phyloP scores from a whole-genome alignment of 1,284 basidiomycete species.

The Leccinum pachyderme region DNA sequence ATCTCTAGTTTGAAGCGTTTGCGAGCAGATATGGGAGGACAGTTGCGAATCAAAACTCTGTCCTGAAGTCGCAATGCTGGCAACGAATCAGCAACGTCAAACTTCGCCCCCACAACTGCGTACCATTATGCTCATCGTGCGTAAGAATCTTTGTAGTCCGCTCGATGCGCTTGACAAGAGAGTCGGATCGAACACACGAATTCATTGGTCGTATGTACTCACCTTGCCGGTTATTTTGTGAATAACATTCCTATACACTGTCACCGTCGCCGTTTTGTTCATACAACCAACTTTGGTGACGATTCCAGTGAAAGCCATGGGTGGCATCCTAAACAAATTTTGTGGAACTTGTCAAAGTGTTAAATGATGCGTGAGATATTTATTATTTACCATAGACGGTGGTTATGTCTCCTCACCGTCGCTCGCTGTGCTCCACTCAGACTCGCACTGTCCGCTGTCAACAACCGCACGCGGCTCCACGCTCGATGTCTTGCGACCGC shows the following conservation, averaged over 20 bases:
- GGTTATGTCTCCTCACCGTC: slow-evolving; percentile 5
- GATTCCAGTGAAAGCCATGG: slow-evolving; percentile 66
- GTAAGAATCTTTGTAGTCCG: slow-evolving; percentile 72
- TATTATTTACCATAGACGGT: too few species aligned
- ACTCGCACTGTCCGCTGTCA: slow-evolving; percentile 22
- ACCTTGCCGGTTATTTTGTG: slow-evolving; percentile 77
- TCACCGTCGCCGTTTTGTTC: slow-evolving; percentile 80
- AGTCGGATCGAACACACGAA: slow-evolving; percentile 5
- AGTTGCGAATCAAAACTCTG: slow-evolving; percentile 72
- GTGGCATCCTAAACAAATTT: slow-evolving; percentile 53
- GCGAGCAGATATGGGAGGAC: slow-evolving; percentile 70
- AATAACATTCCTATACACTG: slow-evolving; percentile 65
- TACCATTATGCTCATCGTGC: slow-evolving; percentile 67
- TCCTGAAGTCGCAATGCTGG: slow-evolving; percentile 66
- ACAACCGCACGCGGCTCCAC: slow-evolving; percentile 19
- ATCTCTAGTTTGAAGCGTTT: slow-evolving; percentile 72
- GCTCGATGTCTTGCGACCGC: slow-evolving; percentile 56
- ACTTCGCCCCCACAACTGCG: slow-evolving; percentile 32
- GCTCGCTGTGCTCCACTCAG: slow-evolving; percentile 44
- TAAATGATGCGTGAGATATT: background rate
- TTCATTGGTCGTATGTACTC: slow-evolving; percentile 14
- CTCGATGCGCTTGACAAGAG: slow-evolving; percentile 54
- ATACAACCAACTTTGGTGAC: slow-evolving; percentile 79
- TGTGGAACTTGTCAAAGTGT: background rate
- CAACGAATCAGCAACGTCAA: slow-evolving; percentile 14